A percentile compares a stretch with the other conserved stretches of the same genome.
These are phyloP conservation scores for Leishmania guyanensis DNA, from an alignment of 208 protist genomes.

Conservation along the genomic window DNA sequence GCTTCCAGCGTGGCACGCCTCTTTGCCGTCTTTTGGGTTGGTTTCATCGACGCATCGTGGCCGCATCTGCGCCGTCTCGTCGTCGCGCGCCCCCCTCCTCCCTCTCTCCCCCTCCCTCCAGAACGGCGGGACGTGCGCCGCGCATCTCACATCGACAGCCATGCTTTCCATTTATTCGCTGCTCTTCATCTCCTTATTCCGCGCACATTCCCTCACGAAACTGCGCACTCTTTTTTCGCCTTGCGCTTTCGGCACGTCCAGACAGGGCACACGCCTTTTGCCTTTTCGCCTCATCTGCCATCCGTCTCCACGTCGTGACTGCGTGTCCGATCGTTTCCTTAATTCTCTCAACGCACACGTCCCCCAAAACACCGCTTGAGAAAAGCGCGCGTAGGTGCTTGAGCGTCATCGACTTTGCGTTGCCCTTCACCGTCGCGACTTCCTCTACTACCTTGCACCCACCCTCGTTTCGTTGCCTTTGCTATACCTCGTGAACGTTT, in stretches of 20 bases:
- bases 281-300: not conserved
- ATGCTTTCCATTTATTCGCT: not conserved
- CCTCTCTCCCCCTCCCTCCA: not conserved
- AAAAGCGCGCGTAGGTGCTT: not conserved
- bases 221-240: not conserved
- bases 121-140: not conserved
- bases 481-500: not conserved
- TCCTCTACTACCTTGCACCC: not conserved
- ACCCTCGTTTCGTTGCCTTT: not conserved
- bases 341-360: not conserved
- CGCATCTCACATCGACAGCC: not conserved
- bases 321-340: not conserved
- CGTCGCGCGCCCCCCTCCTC: not conserved
- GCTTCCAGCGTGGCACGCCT: not conserved
- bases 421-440: not conserved
- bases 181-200: not conserved
- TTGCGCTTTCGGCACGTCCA: not conserved
- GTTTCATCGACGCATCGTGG: not conserved
- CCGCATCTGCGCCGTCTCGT: not conserved
- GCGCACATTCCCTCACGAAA: not conserved
- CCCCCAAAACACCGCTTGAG: not conserved
- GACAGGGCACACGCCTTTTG: not conserved
- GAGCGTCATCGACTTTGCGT: not conserved
- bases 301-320: not conserved
- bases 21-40: not conserved